phyloP scores from a whole-genome alignment of 1,284 basidiomycete species.

The Neonothopanus nambi region DNA sequence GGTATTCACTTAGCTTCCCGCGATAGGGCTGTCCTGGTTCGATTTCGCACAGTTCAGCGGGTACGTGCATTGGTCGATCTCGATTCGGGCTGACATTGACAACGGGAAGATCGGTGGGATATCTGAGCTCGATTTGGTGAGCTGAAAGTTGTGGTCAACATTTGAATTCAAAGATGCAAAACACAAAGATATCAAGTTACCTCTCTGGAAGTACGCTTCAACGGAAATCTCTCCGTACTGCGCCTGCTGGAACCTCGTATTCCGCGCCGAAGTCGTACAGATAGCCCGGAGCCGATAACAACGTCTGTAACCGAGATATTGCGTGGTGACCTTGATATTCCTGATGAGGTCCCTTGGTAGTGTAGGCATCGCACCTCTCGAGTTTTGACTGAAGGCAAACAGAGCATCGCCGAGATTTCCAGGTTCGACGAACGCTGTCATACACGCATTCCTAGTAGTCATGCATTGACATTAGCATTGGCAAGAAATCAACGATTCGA shows the following conservation, averaged over 20 bases:
- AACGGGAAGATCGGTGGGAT: constrained; percentile 57
- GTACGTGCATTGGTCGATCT: constrained; percentile 43
- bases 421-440: constrained; percentile 68
- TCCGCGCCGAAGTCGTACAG: constrained; percentile 42
- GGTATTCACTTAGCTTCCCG: constrained; percentile 50
- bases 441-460: constrained; percentile 60
- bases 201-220: constrained; percentile 59
- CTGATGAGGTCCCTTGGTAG: constrained; percentile 44
- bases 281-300: constrained; percentile 52
- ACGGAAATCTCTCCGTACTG: constrained; percentile 56
- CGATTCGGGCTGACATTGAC: constrained; percentile 52
- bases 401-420: constrained; percentile 63
- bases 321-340: constrained; percentile 57
- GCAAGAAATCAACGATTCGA: neutral
- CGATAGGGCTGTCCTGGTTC: constrained; percentile 52
- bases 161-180: too few species aligned
- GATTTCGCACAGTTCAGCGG: constrained; percentile 72
- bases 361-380: constrained; percentile 47
- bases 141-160: too few species aligned
- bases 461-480: neutral
- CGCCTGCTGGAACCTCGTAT: constrained; percentile 51
- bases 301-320: constrained; percentile 53
- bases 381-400: constrained; percentile 41
- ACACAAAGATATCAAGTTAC: constrained; percentile 43
- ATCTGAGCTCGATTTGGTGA: constrained; percentile 50